Conservation (phyloP, 768 basidiomycete species). For the Mycena alexandri region DNA sequence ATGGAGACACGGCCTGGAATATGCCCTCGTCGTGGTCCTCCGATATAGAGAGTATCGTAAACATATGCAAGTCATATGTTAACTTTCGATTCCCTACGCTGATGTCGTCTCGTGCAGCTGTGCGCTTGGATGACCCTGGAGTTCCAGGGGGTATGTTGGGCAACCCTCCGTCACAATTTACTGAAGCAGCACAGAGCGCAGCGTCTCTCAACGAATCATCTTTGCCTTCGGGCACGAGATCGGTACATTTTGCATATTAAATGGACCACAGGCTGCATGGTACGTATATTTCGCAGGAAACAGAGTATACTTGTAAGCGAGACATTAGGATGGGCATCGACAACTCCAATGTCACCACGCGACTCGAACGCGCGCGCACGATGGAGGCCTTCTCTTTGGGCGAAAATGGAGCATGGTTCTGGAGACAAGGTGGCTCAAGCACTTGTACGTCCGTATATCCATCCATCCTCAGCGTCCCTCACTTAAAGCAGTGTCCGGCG, state of each 20-base stretch:
- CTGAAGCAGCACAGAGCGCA: slow-evolving; percentile 10
- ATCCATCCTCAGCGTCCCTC: neutral
- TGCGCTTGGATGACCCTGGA: slow-evolving; percentile 13
- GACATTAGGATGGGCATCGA: slow-evolving; percentile 1
- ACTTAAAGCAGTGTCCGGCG: slow-evolving; percentile 5
- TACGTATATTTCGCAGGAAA: neutral
- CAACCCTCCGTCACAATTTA: neutral
- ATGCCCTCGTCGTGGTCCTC: slow-evolving; percentile 3
- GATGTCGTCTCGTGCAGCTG: neutral
- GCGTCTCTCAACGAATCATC: slow-evolving; percentile 13
- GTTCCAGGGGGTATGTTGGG: neutral
- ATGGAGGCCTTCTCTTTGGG: slow-evolving; percentile 10
- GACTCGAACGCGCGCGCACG: neutral
- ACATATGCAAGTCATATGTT: slow-evolving; percentile 9
- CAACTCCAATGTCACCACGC: neutral
- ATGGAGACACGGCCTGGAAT: slow-evolving; percentile 6
- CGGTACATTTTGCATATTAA: slow-evolving; percentile 1
- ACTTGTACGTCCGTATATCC: neutral
- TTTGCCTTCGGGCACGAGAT: slow-evolving; percentile 11
- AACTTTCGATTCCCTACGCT: neutral
- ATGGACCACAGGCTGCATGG: neutral
- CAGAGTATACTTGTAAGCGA: neutral
- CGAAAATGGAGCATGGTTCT: slow-evolving; percentile 11
- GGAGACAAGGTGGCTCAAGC: slow-evolving; percentile 4
- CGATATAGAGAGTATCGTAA: slow-evolving; percentile 9